Percentiles rank a stretch among this genome's conserved stretches.
Conservation (phyloP, 2,329 filamentous ascomycete species). For the Hymenoscyphus occultus region DNA sequence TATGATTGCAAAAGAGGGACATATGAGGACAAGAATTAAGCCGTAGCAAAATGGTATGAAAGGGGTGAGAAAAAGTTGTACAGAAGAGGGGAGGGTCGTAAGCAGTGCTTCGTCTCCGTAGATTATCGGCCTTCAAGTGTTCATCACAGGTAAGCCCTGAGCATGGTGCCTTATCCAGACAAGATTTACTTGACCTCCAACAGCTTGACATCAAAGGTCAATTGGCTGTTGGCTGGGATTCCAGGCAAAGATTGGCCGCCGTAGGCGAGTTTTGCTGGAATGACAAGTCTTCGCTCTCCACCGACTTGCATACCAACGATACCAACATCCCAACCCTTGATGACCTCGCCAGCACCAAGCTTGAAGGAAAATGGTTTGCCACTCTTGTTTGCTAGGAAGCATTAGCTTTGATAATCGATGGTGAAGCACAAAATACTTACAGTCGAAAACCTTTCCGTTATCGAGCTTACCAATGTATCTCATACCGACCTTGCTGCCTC, state of each 20-base stretch:
- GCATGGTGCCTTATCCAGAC: neutral
- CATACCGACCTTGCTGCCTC: constrained; percentile 86
- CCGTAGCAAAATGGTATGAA: constrained; percentile 20
- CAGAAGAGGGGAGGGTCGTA: constrained; percentile 28
- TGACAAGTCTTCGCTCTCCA: constrained; percentile 87
- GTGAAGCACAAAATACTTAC: constrained; percentile 51
- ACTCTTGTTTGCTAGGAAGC: constrained; percentile 83
- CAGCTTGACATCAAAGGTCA: constrained; percentile 90
- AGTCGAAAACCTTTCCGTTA: constrained; percentile 93
- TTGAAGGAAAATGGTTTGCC: constrained; percentile 97
- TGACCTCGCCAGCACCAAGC: constrained; percentile 90
- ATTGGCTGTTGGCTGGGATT: constrained; percentile 86
- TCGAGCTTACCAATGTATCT: constrained; percentile 97
- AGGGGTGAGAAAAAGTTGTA: constrained; percentile 31
- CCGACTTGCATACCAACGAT: constrained; percentile 88
- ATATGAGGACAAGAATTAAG: constrained; percentile 22
- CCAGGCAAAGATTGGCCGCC: constrained; percentile 78
- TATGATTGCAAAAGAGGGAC: constrained; percentile 18
- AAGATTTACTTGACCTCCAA: constrained; percentile 73
- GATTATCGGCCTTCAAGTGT: constrained; percentile 19
- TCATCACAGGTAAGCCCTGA: constrained; percentile 8
- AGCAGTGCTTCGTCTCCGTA: constrained; percentile 19
- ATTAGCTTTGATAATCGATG: constrained; percentile 27
- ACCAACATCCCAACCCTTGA: constrained; percentile 98
- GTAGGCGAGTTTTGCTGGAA: constrained; percentile 85